Conservation (phyloP, 306 rosid genomes). For the Trifolium dubium region DNA sequence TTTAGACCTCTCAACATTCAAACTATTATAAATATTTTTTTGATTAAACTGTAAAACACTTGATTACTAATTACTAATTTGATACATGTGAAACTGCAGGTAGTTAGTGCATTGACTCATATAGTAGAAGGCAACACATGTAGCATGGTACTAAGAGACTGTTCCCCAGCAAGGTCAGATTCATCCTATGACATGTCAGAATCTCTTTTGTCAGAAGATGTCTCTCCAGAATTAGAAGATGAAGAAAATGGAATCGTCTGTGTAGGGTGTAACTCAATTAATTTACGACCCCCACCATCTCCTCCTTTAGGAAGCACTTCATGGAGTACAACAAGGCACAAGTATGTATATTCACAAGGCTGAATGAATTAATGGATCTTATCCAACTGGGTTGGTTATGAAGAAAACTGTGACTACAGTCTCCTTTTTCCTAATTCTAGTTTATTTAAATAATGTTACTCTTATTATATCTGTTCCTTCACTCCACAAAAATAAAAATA, state of each 20-base stretch:
- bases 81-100: slow-evolving; percentile 43
- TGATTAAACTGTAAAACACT: too few relatives aligned
- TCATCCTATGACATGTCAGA: slow-evolving; percentile 42
- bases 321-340: slow-evolving; percentile 33
- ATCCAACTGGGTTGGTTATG: too few relatives aligned
- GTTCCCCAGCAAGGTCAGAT: slow-evolving; percentile 55
- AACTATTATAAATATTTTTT: too few relatives aligned
- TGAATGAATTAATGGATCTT: not conserved
- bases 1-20: not conserved
- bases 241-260: slow-evolving; percentile 40
- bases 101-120: slow-evolving; percentile 51
- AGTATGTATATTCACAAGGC: not conserved
- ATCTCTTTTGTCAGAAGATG: slow-evolving; percentile 35
- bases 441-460: not conserved
- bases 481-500: not conserved
- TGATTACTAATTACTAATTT: too few relatives aligned
- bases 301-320: slow-evolving; percentile 48
- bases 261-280: slow-evolving; percentile 16
- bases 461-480: not conserved
- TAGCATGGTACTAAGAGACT: slow-evolving; percentile 43
- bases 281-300: slow-evolving; percentile 43
- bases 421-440: not conserved
- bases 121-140: slow-evolving; percentile 48
- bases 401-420: not conserved
- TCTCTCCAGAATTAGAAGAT: slow-evolving; percentile 37